phyloP scores from a whole-genome alignment of 2,329 filamentous ascomycete species.

The Boeremia exigua region DNA sequence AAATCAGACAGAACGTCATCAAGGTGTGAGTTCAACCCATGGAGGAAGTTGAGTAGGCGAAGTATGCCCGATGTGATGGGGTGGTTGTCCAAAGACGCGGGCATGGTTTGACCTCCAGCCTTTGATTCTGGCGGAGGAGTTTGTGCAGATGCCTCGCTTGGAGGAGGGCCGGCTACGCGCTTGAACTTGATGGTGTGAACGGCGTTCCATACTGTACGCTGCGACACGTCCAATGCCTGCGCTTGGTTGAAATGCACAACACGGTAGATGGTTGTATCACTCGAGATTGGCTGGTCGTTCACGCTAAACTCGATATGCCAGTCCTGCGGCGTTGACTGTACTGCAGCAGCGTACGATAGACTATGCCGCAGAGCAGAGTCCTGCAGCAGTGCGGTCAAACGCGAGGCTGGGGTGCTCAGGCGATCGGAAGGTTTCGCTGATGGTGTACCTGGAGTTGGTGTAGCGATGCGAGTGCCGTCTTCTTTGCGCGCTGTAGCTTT shows the following conservation, averaged over 20 bases:
- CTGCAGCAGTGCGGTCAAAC: conserved; percentile 40
- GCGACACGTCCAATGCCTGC: conserved; percentile 68
- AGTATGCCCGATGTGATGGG: conserved; percentile 87
- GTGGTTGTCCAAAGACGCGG: conserved; percentile 81
- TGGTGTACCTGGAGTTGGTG: conserved; percentile 68
- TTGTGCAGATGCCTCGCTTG: conserved; percentile 72
- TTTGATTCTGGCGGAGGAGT: conserved; percentile 58
- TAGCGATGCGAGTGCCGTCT: conserved; percentile 85
- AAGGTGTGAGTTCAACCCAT: conserved; percentile 90
- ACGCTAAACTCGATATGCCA: conserved; percentile 98
- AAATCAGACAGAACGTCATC: conserved; percentile 87
- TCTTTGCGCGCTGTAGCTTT: conserved; percentile 92
- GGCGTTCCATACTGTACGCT: conserved; percentile 85
- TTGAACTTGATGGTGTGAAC: conserved; percentile 93
- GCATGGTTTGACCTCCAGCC: conserved; percentile 67
- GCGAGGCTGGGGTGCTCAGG: conserved; percentile 37
- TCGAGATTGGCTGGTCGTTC: conserved; percentile 80
- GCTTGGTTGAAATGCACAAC: conserved; percentile 79
- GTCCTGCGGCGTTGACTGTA: conserved; percentile 82
- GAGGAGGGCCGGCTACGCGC: conserved; percentile 81
- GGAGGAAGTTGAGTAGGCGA: conserved; percentile 84
- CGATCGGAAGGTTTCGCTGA: conserved; percentile 40
- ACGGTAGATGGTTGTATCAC: conserved; percentile 94
- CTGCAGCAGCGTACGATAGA: conserved; percentile 81
- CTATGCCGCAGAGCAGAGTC: conserved; percentile 42